Percentiles rank a stretch among this genome's conserved stretches.
Conservation (phyloP, 495 filamentous ascomycete genomes). For the Gamarada debralockiae region DNA sequence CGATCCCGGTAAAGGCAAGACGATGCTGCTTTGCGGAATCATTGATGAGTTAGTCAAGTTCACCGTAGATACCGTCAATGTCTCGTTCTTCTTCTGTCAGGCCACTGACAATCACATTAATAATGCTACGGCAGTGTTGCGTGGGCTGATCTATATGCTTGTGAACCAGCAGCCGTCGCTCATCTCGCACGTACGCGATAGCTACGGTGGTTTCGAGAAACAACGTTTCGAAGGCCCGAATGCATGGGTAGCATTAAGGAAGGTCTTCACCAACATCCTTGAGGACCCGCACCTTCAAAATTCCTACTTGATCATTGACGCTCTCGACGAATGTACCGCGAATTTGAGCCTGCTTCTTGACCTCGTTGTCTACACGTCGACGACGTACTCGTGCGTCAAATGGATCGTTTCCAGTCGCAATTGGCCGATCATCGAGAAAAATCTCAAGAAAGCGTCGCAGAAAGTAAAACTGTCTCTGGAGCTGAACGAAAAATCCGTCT, state of each 20-base stretch:
- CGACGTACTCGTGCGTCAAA: conserved; percentile 10
- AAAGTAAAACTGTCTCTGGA: conserved; percentile 27
- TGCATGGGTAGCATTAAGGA: conserved; percentile 26
- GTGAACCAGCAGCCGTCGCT: conserved; percentile 30
- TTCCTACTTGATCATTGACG: conserved; percentile 40
- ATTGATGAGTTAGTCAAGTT: too few relatives aligned
- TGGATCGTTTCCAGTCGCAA: conserved; percentile 10
- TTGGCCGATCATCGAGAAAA: conserved; percentile 7
- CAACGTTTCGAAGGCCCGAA: conserved; percentile 32
- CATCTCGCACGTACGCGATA: conserved; percentile 27
- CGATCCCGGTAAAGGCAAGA: too few relatives aligned
- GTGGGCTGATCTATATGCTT: conserved; percentile 32
- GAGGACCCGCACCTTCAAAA: conserved; percentile 21
- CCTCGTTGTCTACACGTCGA: conserved; percentile 1
- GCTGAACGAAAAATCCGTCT: conserved; percentile 17
- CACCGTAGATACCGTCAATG: too few relatives aligned
- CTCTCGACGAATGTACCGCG: conserved; percentile 42
- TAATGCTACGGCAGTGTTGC: conserved; percentile 29
- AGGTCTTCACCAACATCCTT: conserved; percentile 33
- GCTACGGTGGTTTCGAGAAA: conserved; percentile 26
- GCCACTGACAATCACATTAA: conserved; percentile 29
- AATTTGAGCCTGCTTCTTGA: conserved; percentile 14
- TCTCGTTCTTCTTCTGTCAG: conserved; percentile 43
- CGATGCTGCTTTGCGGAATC: too few relatives aligned
- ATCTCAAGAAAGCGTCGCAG: neutral